These are phyloP conservation scores for Aspergillus quadricinctus DNA, from an alignment of 2,329 filamentous ascomycete species.

Conservation along the genomic window DNA sequence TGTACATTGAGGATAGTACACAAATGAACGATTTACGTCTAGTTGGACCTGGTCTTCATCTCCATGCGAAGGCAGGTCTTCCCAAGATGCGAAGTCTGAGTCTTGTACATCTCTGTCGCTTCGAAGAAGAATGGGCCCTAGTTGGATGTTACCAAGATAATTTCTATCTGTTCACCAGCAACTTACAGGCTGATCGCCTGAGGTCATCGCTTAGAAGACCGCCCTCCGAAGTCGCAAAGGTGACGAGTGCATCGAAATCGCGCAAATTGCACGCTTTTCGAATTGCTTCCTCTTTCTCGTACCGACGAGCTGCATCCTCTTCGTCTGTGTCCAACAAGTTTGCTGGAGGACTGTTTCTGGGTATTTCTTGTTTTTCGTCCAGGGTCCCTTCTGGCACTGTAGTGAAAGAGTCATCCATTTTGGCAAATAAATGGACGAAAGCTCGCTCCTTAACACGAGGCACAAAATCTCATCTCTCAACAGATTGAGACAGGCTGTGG, in stretches of 20 bases:
- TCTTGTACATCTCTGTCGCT: conserved; percentile 20
- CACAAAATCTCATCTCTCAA: background rate
- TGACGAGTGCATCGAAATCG: conserved; percentile 54
- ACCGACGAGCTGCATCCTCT: conserved; percentile 5
- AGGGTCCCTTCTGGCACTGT: background rate
- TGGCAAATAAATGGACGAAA: background rate
- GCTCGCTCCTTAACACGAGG: too few relatives aligned
- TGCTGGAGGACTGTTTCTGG: background rate
- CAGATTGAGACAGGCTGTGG: background rate
- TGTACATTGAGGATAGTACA: conserved; percentile 85
- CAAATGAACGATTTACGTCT: conserved; percentile 93
- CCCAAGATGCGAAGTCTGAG: conserved; percentile 46
- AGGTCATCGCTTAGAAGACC: conserved; percentile 65
- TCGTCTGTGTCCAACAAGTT: background rate
- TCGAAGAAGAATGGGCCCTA: conserved; percentile 50
- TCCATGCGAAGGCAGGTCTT: conserved; percentile 64
- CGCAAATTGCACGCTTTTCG: conserved; percentile 56
- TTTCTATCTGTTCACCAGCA: background rate
- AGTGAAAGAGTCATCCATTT: background rate
- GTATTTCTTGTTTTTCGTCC: conserved; percentile 3
- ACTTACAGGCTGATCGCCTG: conserved; percentile 74
- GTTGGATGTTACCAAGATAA: background rate
- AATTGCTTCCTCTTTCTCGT: conserved; percentile 47
- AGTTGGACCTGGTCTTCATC: conserved; percentile 90
- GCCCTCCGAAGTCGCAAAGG: conserved; percentile 59